These are phyloP conservation scores for Penstemon davidsonii DNA, from an alignment of 257 asterid species.

Conservation along the genomic window DNA sequence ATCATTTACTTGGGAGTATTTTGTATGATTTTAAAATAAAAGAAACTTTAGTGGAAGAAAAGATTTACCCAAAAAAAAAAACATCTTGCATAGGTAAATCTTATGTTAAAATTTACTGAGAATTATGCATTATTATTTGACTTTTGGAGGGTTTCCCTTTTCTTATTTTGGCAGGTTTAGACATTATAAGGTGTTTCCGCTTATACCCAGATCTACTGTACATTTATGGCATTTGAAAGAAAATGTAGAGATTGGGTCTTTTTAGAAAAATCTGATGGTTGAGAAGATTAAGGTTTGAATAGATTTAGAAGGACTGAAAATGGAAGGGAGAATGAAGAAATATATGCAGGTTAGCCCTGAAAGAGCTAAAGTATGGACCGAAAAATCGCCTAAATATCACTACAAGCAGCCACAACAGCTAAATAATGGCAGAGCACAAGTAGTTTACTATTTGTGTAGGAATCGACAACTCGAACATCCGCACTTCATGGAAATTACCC, in stretches of 20 bases:
- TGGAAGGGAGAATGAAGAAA: constrained; percentile 70
- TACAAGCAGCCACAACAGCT: constrained; percentile 40
- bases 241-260: background rate
- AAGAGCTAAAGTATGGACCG: constrained; percentile 91
- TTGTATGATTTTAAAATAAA: background rate
- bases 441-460: constrained; percentile 78
- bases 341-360: constrained; percentile 76
- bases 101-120: background rate
- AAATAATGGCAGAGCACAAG: constrained; percentile 53
- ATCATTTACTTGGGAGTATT: background rate
- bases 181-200: constrained; percentile 19
- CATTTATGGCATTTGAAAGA: background rate
- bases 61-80: too few species aligned
- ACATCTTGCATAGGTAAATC: too few species aligned
- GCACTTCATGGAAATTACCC: constrained; percentile 92
- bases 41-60: too few species aligned
- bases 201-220: constrained; percentile 30
- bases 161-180: constrained; percentile 1
- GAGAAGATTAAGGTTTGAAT: constrained; percentile 20
- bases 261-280: background rate
- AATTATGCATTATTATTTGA: background rate
- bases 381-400: constrained; percentile 79
- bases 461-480: constrained; percentile 95
- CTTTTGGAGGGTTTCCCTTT: background rate
- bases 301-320: constrained; percentile 21